Evolutionary conservation across 305 asterid species (phyloP), one percentile per base, ranked within the genome.

Genomic region (Solanum hybrid): DNA sequence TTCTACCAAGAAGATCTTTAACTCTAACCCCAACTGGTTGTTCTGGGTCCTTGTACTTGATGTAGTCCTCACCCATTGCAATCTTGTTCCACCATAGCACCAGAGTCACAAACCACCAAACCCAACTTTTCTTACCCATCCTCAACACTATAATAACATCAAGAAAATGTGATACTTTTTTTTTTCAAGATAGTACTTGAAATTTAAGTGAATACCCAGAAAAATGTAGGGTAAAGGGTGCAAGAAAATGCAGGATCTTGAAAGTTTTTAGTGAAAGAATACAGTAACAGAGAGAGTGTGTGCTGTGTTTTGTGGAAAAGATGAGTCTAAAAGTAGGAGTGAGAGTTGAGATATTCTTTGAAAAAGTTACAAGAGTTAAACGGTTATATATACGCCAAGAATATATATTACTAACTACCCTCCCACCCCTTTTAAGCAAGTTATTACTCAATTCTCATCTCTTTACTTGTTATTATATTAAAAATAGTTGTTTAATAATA

Each of bases 1-100:
- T 97, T 90, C 97, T 90, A 39, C 93, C 93, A 81, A 97, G 87
- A 89, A 96, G 96, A 93, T 97, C 99, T 89, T 96, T 88, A 26
- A 95, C 96, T 41, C 99, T 93, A 88, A 70, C 95, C 65, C 38
- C 94, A 85, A 93, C 92, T 8, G 96, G 90, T 94, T 90, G 95
- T 93, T 94, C 94, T 31, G 96, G 95, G 93, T 97, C 98, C 95
- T 94, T 96, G 93, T 95, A 97, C 94, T 68, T 90, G 38, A 93
- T 82, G 89, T 93, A 89, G 89, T 92, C 95, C 29, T 86, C 87
- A 72, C 88, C 95, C 92, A 88, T 83, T 83, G 91, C 91, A 61
- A 76, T 79, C 81, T 87, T 91, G 89, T 93, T 92, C 92, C 98
- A 93, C 92, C 91, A 90, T 89, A 91, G 27, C 37, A 93, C 29